phyloP scores from a whole-genome alignment of 139 green algal genomes.

The Raphidocelis subcapitata region DNA sequence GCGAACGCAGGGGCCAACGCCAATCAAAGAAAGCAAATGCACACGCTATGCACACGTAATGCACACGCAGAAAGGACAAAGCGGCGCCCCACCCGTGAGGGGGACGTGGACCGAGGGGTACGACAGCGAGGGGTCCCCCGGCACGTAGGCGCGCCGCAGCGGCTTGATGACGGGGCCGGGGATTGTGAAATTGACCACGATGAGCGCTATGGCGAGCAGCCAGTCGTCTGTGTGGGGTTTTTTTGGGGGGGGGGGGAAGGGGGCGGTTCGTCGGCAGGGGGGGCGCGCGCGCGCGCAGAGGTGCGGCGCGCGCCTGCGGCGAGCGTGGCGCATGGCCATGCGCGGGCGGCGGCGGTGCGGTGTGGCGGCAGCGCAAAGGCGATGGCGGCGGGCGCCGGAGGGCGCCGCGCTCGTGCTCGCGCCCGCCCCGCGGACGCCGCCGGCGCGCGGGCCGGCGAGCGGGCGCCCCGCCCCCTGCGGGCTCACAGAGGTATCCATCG shows the following conservation, averaged over 20 bases:
- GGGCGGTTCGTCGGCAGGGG: too few relatives aligned
- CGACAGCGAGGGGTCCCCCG: constrained; percentile 10
- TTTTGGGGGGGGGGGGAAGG: too few relatives aligned
- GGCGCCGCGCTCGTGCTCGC: neutral
- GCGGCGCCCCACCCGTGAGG: neutral
- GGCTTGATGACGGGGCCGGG: constrained; percentile 10
- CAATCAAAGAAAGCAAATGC: too few relatives aligned
- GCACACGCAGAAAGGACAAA: neutral
- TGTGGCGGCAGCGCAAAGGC: neutral
- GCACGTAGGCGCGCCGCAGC: constrained; percentile 4
- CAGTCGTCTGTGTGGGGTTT: constrained; percentile 4
- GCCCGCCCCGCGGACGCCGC: too few relatives aligned
- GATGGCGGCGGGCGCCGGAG: neutral
- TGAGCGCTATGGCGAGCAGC: constrained; percentile 21
- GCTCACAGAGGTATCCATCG: too few relatives aligned
- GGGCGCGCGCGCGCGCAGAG: too few relatives aligned
- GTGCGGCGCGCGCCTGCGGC: neutral
- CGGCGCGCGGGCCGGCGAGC: too few relatives aligned
- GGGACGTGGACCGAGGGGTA: neutral
- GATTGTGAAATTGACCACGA: constrained; percentile 28
- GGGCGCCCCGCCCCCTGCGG: too few relatives aligned
- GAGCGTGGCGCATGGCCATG: neutral
- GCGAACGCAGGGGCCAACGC: too few relatives aligned
- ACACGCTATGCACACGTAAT: too few relatives aligned
- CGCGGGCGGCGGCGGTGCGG: neutral